phyloP scores from a whole-genome alignment of 192 early-diverging fungal species.

The Mortierella claussenii region DNA sequence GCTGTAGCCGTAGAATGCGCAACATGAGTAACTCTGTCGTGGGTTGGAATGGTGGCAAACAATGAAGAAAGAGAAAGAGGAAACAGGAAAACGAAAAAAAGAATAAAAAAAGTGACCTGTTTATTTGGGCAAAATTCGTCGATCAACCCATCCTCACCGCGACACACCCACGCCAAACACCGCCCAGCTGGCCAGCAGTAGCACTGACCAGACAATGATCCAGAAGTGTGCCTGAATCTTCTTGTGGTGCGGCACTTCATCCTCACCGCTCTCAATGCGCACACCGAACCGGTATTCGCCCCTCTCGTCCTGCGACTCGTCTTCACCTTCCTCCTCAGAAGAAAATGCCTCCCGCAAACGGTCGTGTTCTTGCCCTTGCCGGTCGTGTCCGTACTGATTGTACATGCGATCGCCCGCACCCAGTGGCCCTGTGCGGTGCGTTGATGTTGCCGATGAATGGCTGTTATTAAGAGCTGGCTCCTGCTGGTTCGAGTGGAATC shows the following conservation, averaged over 20 bases:
- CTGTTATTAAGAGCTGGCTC: not conserved
- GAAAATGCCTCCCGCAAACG: not conserved
- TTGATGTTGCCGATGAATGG: not conserved
- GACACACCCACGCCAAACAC: slow-evolving; percentile 40
- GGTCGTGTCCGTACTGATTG: not conserved
- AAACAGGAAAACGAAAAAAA: not conserved
- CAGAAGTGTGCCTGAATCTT: slow-evolving; percentile 43
- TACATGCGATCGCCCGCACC: not conserved
- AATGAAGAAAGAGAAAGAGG: too few species aligned
- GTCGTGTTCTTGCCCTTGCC: not conserved
- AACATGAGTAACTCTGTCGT: not conserved
- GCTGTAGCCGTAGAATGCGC: slow-evolving; percentile 10
- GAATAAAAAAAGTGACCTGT: not conserved
- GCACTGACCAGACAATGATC: slow-evolving; percentile 37
- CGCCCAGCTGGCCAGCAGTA: slow-evolving; percentile 33
- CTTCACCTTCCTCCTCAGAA: not conserved
- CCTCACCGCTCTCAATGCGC: slow-evolving; percentile 47
- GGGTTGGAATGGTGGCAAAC: not conserved
- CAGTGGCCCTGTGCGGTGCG: not conserved
- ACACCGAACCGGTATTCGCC: slow-evolving; percentile 44
- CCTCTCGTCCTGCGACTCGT: slow-evolving; percentile 27
- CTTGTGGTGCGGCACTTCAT: slow-evolving; percentile 36
- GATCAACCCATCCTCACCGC: slow-evolving; percentile 3
- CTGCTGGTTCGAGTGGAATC: not conserved
- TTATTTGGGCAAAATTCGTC: too few species aligned